Percentiles rank a stretch among this genome's conserved stretches.
phyloP scores from a whole-genome alignment of 371 early-diverging fungal genomes.

The Lichtheimia ornata region DNA sequence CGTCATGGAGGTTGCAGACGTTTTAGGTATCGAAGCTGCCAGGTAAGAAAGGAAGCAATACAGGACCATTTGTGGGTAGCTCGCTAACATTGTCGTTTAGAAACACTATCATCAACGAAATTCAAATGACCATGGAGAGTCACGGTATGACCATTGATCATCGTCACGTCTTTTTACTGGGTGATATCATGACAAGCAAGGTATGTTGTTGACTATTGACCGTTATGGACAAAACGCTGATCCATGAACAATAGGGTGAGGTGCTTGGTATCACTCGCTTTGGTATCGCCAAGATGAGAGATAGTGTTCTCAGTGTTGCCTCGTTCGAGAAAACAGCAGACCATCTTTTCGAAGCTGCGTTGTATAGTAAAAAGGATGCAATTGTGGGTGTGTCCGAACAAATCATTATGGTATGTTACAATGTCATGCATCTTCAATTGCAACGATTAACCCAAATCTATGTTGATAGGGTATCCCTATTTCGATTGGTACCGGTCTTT shows the following conservation, averaged over 20 bases:
- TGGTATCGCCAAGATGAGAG: conserved; percentile 99
- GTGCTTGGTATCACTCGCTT: conserved; percentile 98
- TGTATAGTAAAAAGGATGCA: conserved; percentile 89
- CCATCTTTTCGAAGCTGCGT: conserved; percentile 97
- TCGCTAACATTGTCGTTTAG: conserved; percentile 19
- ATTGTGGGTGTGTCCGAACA: conserved; percentile 98
- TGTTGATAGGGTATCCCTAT: conserved; percentile 83
- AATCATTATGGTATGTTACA: conserved; percentile 85
- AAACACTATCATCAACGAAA: conserved; percentile 84
- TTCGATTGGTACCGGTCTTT: conserved; percentile 96
- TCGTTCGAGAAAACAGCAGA: conserved; percentile 99
- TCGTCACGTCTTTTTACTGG: conserved; percentile 97
- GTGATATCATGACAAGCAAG: conserved; percentile 98
- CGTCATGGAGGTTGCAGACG: conserved; percentile 90
- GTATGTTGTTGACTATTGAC: conserved; percentile 6
- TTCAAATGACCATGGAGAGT: conserved; percentile 83
- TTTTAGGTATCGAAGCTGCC: conserved; percentile 98
- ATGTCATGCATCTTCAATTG: neutral
- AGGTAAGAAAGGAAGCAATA: conserved; percentile 21
- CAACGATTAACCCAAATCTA: neutral
- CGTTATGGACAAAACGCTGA: neutral
- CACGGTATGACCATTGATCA: conserved; percentile 98
- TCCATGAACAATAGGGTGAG: conserved; percentile 76
- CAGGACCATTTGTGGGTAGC: neutral
- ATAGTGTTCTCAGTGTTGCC: conserved; percentile 99